Percentiles rank a stretch among this genome's conserved stretches.
Evolutionary conservation across 352 stramenopile genomes (phyloP).

Genomic region (Globisporangium middletonii): DNA sequence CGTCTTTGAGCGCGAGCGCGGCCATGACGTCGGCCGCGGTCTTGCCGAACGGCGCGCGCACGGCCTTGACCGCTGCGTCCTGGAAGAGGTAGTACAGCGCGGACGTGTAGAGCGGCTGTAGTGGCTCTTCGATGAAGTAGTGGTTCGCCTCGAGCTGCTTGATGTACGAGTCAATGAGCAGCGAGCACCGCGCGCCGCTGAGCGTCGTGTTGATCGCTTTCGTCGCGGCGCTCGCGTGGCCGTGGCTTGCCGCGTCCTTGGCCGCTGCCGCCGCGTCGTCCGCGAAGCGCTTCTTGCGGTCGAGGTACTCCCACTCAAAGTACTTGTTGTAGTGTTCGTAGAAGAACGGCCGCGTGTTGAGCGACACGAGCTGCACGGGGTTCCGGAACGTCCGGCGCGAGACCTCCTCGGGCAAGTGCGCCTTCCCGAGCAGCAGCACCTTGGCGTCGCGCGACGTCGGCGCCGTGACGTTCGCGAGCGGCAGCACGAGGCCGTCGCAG

Average conservation of each 20-base stretch:
- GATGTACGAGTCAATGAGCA: slow-evolving; percentile 46
- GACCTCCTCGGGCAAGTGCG: background rate
- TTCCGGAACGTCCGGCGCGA: slow-evolving; percentile 4
- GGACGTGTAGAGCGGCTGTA: slow-evolving; percentile 42
- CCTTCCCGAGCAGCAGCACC: slow-evolving; percentile 8
- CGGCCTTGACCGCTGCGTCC: slow-evolving; percentile 27
- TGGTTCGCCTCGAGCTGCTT: slow-evolving; percentile 33
- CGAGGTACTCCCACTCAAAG: slow-evolving; percentile 29
- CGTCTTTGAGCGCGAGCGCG: slow-evolving; percentile 3
- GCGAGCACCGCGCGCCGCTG: slow-evolving; percentile 23
- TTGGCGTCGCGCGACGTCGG: slow-evolving; percentile 1
- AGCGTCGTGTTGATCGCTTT: slow-evolving; percentile 11
- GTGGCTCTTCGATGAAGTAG: slow-evolving; percentile 31
- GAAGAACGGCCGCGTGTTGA: slow-evolving; percentile 17
- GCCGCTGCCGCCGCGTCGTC: background rate
- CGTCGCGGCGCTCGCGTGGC: background rate
- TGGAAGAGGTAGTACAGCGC: slow-evolving; percentile 47
- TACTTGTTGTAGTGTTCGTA: slow-evolving; percentile 8
- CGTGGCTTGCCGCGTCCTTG: too few species aligned
- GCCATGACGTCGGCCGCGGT: background rate
- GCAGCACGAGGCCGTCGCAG: slow-evolving; percentile 24
- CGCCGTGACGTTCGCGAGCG: slow-evolving; percentile 12
- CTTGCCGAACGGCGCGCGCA: slow-evolving; percentile 9
- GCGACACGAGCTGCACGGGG: slow-evolving; percentile 18
- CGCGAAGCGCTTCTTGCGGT: slow-evolving; percentile 12